phyloP scores from a whole-genome alignment of 306 rosid genomes.

The Castanea crenata region DNA sequence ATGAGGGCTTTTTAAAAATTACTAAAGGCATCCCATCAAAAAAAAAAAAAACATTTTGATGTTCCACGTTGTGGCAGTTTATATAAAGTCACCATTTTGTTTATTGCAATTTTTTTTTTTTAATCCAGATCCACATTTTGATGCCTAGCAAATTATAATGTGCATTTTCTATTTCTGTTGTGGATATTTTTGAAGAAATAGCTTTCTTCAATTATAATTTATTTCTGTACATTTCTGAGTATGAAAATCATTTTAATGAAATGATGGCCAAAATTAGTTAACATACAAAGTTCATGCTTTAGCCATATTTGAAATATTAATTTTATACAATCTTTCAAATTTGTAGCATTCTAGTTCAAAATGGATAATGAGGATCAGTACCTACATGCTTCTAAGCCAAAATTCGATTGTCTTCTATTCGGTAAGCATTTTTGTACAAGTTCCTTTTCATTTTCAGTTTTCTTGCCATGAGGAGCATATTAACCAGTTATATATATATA shows the following conservation, averaged over 20 bases:
- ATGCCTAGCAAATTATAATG: not conserved
- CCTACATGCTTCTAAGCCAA: constrained; percentile 41
- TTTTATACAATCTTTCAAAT: not conserved
- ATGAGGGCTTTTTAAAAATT: no score
- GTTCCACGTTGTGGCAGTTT: not conserved
- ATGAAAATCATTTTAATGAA: not conserved
- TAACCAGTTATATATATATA: no score
- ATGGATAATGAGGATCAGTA: constrained; percentile 63
- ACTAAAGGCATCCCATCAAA: no score
- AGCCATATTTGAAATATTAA: not conserved
- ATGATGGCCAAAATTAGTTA: not conserved
- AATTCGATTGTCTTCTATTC: constrained; percentile 74
- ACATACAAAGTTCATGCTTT: not conserved
- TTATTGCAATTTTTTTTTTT: not conserved
- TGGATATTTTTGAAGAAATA: not conserved
- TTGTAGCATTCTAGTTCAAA: constrained; percentile 12
- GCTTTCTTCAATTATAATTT: not conserved
- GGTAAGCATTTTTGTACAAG: constrained; percentile 36
- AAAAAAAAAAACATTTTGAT: no score
- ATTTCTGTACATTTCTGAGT: not conserved
- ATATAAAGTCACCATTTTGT: not conserved
- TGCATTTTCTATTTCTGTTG: not conserved
- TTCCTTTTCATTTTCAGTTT: not conserved
- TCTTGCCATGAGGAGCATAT: not conserved
- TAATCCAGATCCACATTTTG: no score